Evolutionary conservation across 371 early-diverging fungal genomes (phyloP), one percentile per base, ranked within the genome.

Genomic region (Actinomucor elegans): DNA sequence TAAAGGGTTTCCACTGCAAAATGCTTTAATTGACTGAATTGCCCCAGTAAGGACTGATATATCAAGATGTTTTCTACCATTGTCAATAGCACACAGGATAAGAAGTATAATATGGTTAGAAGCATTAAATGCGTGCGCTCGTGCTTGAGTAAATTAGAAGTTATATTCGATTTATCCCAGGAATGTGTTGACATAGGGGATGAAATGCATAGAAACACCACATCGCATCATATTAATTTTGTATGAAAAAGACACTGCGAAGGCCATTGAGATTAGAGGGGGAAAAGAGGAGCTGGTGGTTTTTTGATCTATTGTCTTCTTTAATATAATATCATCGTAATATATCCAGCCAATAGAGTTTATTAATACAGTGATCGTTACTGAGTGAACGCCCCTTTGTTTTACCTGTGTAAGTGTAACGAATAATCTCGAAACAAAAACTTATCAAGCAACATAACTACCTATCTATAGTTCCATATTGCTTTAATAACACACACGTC

Each of bases 131-230:
- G 50, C 29, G 41, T 59, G 59, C 59, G 55, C 59, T 59, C 54
- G 59, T 59, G 59, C 59, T 54, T 53, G 28, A 45, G 23, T 45
- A 27, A 23, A 36, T 27, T 27, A 36, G 14, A 12, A n/a, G n/a
- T n/a, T n/a, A n/a, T n/a, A n/a, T n/a, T 37, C 21, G 38, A 52
- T 55, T 37, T 55, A 47, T 36, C 46, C 55, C 46, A 55, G 55
- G 55, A 55, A 55, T 55, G 55, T 55, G 47, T 55, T 54, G 46
- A 46, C 40, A 31, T 31, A 55, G 32, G 55, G 55, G 46, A 46
- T 37, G 17, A 29, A 29, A 11, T 43, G 43, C 43, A 43, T 43
- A 43, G 15, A 40, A 43, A 43, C 43, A 43, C 24, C 43, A 43
- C 27, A 27, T 43, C 43, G 28, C 43, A 43, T 43, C 43, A 43